These are phyloP conservation scores for Penicillium paxilli DNA, from an alignment of 495 filamentous ascomycete species.

Conservation along the genomic window DNA sequence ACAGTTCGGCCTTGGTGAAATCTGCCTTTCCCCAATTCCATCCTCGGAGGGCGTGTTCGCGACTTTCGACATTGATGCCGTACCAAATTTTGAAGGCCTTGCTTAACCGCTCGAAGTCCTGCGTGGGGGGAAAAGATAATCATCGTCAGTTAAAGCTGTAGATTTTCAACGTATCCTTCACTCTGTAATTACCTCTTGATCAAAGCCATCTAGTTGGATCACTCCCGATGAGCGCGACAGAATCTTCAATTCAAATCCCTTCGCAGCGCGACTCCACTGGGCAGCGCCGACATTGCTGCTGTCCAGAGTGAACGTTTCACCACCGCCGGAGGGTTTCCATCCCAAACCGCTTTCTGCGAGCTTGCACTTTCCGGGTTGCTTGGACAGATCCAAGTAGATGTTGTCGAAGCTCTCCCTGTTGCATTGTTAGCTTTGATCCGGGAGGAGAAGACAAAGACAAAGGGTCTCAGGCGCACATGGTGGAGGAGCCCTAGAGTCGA, in stretches of 20 bases:
- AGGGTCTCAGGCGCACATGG: constrained; percentile 31
- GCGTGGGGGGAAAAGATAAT: background rate
- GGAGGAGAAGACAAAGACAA: background rate
- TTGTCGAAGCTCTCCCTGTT: constrained; percentile 89
- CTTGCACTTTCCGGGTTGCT: constrained; percentile 84
- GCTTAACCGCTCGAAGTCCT: constrained; percentile 87
- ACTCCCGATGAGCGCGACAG: constrained; percentile 78
- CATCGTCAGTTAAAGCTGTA: background rate
- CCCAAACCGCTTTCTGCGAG: constrained; percentile 91
- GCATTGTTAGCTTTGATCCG: constrained; percentile 23
- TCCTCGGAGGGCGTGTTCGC: constrained; percentile 91
- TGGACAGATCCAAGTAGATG: constrained; percentile 92
- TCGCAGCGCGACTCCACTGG: constrained; percentile 93
- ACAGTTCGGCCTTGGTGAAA: constrained; percentile 90
- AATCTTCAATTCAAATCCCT: constrained; percentile 91
- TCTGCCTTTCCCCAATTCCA: constrained; percentile 99
- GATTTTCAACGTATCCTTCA: too few species aligned
- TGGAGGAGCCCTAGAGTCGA: constrained; percentile 30
- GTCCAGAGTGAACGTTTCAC: constrained; percentile 90
- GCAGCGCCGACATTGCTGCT: constrained; percentile 75
- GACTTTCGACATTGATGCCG: constrained; percentile 83
- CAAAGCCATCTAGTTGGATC: constrained; percentile 93
- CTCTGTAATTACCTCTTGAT: constrained; percentile 70
- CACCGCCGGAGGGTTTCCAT: constrained; percentile 85
- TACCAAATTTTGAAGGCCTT: constrained; percentile 98